Evolutionary conservation across 257 asterid species (phyloP), one percentile per base, ranked within the genome.

Genomic region (Echites panduratus): DNA sequence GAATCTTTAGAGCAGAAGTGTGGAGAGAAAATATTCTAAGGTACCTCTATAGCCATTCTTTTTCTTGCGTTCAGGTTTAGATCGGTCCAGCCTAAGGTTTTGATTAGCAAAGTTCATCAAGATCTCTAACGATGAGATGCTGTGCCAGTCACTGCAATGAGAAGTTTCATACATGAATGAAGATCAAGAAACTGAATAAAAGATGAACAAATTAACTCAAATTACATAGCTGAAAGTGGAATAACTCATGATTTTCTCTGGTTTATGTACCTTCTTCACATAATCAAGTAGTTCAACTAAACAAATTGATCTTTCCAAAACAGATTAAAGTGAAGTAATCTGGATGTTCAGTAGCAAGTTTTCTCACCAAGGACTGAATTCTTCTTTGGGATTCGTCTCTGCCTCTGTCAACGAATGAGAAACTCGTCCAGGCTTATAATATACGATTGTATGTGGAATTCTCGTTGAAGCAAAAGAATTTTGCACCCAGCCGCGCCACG

Each of bases 381-480:
- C 38, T 19, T 40, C 65, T 20, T 70, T 13, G 27, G 65, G 44
- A 8, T 22, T 70, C 64, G 64, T 70, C 10, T 24, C 40, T 26
- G 70, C 52, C 20, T 17, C 45, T 57, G 50, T 50, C 35, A 52
- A 13, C 9, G 20, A 52, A 49, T 4, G 24, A 17, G 38, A 63
- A 35, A 35, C 47, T 35, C 61, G 1, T 70, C 8, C 4, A 20
- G 14, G 63, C 49, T 61, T 41, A 13, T 10, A 13, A n/a, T 19
- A 45, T 48, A 47, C 54, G 43, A 47, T 22, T 52, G 43, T 24
- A 16, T 43, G 47, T 54, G 44, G 53, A 47, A 73, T 47, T 63
- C 53, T 62, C 53, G 77, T 35, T 35, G 71, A 63, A 62, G 53
- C 43, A 53, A 9, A 11, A 19, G 64, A 53, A 32, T 59, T 67